phyloP scores from a whole-genome alignment of 2,329 filamentous ascomycete species.

The Plectosphaerella cucumerina region DNA sequence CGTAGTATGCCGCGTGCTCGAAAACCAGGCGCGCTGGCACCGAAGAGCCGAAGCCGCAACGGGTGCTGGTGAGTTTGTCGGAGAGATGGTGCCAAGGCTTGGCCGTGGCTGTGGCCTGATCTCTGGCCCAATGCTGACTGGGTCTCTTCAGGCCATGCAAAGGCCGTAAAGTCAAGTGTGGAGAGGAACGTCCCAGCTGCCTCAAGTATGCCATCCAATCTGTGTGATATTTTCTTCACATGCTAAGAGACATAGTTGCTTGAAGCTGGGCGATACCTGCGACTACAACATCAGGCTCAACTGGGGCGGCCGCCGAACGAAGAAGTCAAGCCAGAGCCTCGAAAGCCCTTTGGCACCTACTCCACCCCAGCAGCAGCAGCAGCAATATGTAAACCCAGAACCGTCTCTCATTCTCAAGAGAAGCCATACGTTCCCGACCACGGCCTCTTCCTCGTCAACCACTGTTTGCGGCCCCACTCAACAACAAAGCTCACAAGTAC shows the following conservation, averaged over 20 bases:
- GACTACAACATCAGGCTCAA: slow-evolving; percentile 80
- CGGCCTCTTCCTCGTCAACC: not conserved
- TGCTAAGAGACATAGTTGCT: slow-evolving; percentile 42
- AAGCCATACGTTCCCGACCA: not conserved
- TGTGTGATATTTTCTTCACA: not conserved
- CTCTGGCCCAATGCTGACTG: not conserved
- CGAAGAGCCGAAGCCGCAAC: slow-evolving; percentile 40
- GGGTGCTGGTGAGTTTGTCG: slow-evolving; percentile 36
- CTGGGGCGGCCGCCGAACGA: slow-evolving; percentile 70
- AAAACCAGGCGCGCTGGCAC: slow-evolving; percentile 36
- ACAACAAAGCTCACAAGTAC: not conserved
- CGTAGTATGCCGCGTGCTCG: slow-evolving; percentile 36
- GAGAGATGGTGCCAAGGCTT: too few species aligned
- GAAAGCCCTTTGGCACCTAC: slow-evolving; percentile 17
- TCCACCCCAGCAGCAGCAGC: slow-evolving; percentile 19
- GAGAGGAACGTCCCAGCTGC: slow-evolving; percentile 71
- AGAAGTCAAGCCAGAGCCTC: slow-evolving; percentile 39
- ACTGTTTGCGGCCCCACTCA: not conserved
- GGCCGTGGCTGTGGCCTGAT: not conserved
- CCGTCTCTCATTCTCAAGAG: slow-evolving; percentile 18
- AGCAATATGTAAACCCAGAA: slow-evolving; percentile 13
- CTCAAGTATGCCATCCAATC: slow-evolving; percentile 44
- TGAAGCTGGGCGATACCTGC: slow-evolving; percentile 66
- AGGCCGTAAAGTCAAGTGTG: slow-evolving; percentile 69
- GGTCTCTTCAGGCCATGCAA: slow-evolving; percentile 66